Percentiles rank a stretch among this genome's conserved stretches.
phyloP scores from a whole-genome alignment of 192 early-diverging fungal genomes.

The Phycomyces blakesleeanus region DNA sequence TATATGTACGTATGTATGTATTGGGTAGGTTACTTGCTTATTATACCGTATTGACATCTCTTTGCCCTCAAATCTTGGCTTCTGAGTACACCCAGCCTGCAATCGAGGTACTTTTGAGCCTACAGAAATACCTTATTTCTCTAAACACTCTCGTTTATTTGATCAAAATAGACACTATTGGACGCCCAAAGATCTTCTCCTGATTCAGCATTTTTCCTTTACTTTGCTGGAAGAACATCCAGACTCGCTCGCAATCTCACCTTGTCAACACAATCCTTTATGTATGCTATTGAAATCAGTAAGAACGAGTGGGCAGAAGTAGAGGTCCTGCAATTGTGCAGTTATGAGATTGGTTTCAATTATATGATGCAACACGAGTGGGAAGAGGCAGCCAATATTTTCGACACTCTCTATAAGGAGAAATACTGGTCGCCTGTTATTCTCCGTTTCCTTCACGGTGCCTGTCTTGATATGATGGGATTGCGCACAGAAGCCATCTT shows the following conservation, averaged over 20 bases:
- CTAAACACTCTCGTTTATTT: too few relatives aligned
- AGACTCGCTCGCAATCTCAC: slow-evolving; percentile 30
- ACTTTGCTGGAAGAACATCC: slow-evolving; percentile 35
- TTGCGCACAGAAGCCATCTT: slow-evolving; percentile 70
- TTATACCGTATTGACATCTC: slow-evolving; percentile 32
- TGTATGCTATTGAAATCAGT: slow-evolving; percentile 28
- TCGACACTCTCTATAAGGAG: slow-evolving; percentile 19
- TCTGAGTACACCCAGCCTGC: slow-evolving; percentile 31
- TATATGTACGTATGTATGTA: not conserved
- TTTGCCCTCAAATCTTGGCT: slow-evolving; percentile 30
- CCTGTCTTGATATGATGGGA: slow-evolving; percentile 51
- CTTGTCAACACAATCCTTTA: slow-evolving; percentile 36
- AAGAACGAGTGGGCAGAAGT: slow-evolving; percentile 34
- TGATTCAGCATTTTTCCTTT: slow-evolving; percentile 38
- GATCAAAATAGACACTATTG: not conserved
- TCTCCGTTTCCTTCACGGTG: slow-evolving; percentile 46
- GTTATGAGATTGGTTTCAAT: slow-evolving; percentile 33
- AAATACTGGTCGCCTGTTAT: slow-evolving; percentile 49
- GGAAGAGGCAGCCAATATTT: slow-evolving; percentile 13
- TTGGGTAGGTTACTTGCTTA: slow-evolving; percentile 28
- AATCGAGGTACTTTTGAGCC: slow-evolving; percentile 21
- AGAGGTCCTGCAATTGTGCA: slow-evolving; percentile 15
- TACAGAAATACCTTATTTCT: too few relatives aligned
- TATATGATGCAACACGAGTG: slow-evolving; percentile 28
- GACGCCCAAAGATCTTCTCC: slow-evolving; percentile 34